Base-by-base conservation (phyloP, 73 alveolate genomes). In the Blepharisma japonicum region DNA sequence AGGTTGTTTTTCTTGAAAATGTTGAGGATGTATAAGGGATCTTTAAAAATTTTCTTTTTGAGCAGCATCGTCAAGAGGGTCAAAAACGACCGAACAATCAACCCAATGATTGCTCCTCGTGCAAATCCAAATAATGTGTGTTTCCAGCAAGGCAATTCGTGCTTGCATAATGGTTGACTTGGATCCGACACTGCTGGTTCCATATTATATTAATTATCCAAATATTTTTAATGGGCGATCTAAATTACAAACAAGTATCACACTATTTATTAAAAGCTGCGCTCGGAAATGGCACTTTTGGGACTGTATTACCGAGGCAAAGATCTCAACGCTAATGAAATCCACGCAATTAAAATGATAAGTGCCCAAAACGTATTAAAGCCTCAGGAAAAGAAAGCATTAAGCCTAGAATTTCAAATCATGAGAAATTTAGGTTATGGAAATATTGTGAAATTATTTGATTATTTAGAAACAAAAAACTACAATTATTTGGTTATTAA, bases 401-500 rank as follows among this genome's bases (percentile, higher is more conserved):
- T 81, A 20, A 21, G 55, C 55, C 71, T 72, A 8, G 79, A 68
- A 18, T 7, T 68, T n/a, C 77, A 77, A 50, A 53, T 90, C 6
- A 80, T 92, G 68, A 85, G 80, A 56, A 87, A 71, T 71, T 81
- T 92, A 77, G 79, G 83, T 18, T 94, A 92, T 78, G 91, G 82
- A 7, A 88, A 91, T 79, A 71, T 94, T 38, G 90, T 94, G 84
- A 89, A 82, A 56, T 82, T 90, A 71, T 80, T 79, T 76, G 98
- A 90, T 79, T 90, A 89, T 6, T 81, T 88, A 45, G 86, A 81
- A 48, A 83, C 96, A 2, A 78, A 83, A 9, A 91, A 79, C 54
- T 56, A 88, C 81, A 90, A 83, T 9, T 89, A 79, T 55, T 87
- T 92, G 20, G 92, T 93, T 81, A 90, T 93, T 95, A 96, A 93